These are phyloP conservation scores for Turnera subulata DNA, from an alignment of 345 rosid genomes.

Conservation along the genomic window DNA sequence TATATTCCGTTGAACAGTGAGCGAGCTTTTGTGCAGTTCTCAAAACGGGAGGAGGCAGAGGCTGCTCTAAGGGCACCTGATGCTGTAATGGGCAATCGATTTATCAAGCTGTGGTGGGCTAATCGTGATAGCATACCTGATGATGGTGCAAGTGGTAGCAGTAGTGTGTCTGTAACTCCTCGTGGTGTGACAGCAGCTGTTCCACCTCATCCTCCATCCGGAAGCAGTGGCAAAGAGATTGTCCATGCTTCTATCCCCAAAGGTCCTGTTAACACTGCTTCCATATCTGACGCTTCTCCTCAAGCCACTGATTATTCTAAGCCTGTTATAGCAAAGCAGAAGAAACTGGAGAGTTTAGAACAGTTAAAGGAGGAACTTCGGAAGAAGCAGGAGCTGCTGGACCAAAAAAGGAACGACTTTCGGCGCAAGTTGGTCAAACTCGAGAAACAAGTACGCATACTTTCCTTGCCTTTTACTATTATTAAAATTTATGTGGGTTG, in stretches of 20 bases:
- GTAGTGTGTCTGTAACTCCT: slow-evolving; percentile 35
- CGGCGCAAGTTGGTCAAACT: slow-evolving; percentile 64
- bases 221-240: slow-evolving; percentile 51
- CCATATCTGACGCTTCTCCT: slow-evolving; percentile 29
- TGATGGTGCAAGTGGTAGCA: slow-evolving; percentile 45
- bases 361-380: slow-evolving; percentile 80
- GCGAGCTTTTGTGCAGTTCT: slow-evolving; percentile 93
- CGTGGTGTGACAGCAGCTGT: slow-evolving; percentile 33
- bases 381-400: slow-evolving; percentile 88
- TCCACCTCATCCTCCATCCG: slow-evolving; percentile 32
- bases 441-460: slow-evolving; percentile 62
- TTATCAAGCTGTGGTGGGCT: slow-evolving; percentile 98
- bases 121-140: slow-evolving; percentile 82
- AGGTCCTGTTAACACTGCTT: slow-evolving; percentile 27
- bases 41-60: slow-evolving; percentile 91
- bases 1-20: slow-evolving; percentile 73
- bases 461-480: background rate
- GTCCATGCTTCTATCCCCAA: slow-evolving; percentile 34
- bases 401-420: slow-evolving; percentile 76
- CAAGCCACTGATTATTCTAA: slow-evolving; percentile 47
- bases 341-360: slow-evolving; percentile 70
- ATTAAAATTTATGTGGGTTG: background rate
- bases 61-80: slow-evolving; percentile 94
- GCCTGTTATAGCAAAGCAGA: slow-evolving; percentile 42
- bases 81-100: slow-evolving; percentile 99